Evolutionary conservation across 2,329 filamentous ascomycete species (phyloP).

Genomic region (Rutstroemia sydowiana): DNA sequence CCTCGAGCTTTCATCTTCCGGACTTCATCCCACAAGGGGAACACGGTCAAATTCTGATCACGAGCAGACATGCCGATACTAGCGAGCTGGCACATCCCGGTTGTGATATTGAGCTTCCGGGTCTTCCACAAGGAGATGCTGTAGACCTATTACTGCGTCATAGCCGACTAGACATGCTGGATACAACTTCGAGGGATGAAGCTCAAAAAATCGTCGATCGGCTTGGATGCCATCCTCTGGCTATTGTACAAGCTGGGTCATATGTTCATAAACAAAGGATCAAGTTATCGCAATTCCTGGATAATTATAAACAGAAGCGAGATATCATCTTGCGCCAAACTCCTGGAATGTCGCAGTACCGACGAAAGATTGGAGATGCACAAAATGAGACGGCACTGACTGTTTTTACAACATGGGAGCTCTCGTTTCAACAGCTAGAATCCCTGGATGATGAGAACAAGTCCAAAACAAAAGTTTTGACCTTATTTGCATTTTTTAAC

Average conservation of each 20-base stretch:
- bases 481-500: constrained; percentile 22
- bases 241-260: constrained; percentile 26
- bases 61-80: constrained; percentile 12
- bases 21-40: constrained; percentile 13
- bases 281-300: constrained; percentile 15
- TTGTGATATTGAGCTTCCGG: constrained; percentile 10
- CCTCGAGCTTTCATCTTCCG: constrained; percentile 10
- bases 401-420: constrained; percentile 26
- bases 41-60: constrained; percentile 16
- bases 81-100: background rate
- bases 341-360: constrained; percentile 16
- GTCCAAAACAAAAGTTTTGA: constrained; percentile 13
- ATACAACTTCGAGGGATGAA: background rate
- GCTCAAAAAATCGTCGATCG: constrained; percentile 13
- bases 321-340: constrained; percentile 16
- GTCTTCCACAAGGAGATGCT: constrained; percentile 12
- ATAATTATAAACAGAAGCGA: constrained; percentile 13
- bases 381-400: constrained; percentile 15
- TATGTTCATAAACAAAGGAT: constrained; percentile 21
- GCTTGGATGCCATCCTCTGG: constrained; percentile 23
- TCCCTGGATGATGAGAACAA: background rate
- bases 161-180: background rate
- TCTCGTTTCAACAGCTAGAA: constrained; percentile 19
- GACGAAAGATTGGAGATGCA: constrained; percentile 4
- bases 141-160: constrained; percentile 13